Evolutionary conservation across 768 basidiomycete genomes (phyloP).

Genomic region (Kwoniella dendrophila): DNA sequence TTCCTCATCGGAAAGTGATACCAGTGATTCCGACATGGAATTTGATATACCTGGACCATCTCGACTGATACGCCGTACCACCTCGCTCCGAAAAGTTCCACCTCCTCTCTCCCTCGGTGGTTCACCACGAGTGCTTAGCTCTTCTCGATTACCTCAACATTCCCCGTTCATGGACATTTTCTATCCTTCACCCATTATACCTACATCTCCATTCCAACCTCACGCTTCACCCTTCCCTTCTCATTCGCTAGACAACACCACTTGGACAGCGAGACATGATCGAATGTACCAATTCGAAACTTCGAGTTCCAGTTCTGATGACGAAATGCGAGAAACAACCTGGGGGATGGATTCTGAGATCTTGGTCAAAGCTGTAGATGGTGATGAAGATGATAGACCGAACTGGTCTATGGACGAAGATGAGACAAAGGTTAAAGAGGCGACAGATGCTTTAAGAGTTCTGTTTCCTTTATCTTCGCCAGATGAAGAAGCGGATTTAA

Average conservation of each 20-base stretch:
- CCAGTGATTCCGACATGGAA: slow-evolving; percentile 44
- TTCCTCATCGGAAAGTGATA: slow-evolving; percentile 39
- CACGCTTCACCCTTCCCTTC: slow-evolving; percentile 46
- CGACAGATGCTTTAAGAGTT: slow-evolving; percentile 45
- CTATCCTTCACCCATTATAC: slow-evolving; percentile 27
- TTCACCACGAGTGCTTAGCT: slow-evolving; percentile 24
- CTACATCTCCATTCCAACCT: slow-evolving; percentile 22
- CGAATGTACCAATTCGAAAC: slow-evolving; percentile 34
- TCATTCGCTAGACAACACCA: slow-evolving; percentile 52
- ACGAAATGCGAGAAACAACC: slow-evolving; percentile 40
- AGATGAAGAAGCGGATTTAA: slow-evolving; percentile 27
- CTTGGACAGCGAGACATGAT: slow-evolving; percentile 41
- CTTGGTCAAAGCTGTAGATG: slow-evolving; percentile 22
- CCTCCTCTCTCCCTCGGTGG: slow-evolving; percentile 22
- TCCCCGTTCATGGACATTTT: slow-evolving; percentile 36
- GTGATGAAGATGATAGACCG: slow-evolving; percentile 25
- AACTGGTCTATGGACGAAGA: slow-evolving; percentile 38
- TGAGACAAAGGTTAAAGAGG: slow-evolving; percentile 45
- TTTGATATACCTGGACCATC: slow-evolving; percentile 28
- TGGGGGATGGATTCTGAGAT: slow-evolving; percentile 40
- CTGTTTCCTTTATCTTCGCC: slow-evolving; percentile 38
- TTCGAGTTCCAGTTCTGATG: slow-evolving; percentile 45
- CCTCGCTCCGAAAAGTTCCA: slow-evolving; percentile 29
- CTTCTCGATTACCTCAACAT: slow-evolving; percentile 21
- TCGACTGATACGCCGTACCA: slow-evolving; percentile 7